These are phyloP conservation scores for Ceratocystis eucalypticola DNA, from an alignment of 2,329 filamentous ascomycete genomes.

Conservation along the genomic window DNA sequence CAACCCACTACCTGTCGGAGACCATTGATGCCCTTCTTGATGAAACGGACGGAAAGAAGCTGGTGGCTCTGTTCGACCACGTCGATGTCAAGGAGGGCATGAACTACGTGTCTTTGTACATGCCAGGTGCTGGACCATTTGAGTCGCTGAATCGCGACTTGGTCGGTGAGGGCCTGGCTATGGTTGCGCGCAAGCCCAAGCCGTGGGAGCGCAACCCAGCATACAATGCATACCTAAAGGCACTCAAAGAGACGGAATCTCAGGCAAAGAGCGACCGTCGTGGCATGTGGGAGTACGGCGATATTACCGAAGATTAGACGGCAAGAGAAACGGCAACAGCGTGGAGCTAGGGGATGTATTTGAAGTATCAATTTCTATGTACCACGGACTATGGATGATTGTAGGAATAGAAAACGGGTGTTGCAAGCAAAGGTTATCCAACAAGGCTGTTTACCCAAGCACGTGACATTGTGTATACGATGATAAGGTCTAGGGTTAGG, in stretches of 20 bases:
- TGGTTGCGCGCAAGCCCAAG: slow-evolving; percentile 87
- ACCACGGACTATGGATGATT: neutral
- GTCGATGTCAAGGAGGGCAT: slow-evolving; percentile 65
- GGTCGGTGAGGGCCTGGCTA: slow-evolving; percentile 67
- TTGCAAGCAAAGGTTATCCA: neutral
- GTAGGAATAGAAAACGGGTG: neutral
- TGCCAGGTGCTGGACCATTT: slow-evolving; percentile 53
- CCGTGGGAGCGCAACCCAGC: slow-evolving; percentile 66
- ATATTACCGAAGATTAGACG: slow-evolving; percentile 72
- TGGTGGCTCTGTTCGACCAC: slow-evolving; percentile 86
- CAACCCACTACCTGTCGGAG: slow-evolving; percentile 70
- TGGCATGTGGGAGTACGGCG: slow-evolving; percentile 98
- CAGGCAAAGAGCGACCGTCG: slow-evolving; percentile 66
- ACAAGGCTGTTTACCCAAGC: too few relatives aligned
- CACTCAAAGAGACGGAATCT: slow-evolving; percentile 58
- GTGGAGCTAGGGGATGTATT: neutral
- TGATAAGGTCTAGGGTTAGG: too few relatives aligned
- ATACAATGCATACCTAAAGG: slow-evolving; percentile 56
- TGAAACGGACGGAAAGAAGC: slow-evolving; percentile 56
- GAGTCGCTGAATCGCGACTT: slow-evolving; percentile 86
- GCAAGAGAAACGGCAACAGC: neutral
- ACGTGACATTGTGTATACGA: too few relatives aligned
- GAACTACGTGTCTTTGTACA: slow-evolving; percentile 77
- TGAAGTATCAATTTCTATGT: neutral
- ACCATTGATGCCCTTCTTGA: slow-evolving; percentile 63